Percentiles rank a stretch among this genome's conserved stretches.
phyloP scores from a whole-genome alignment of 495 filamentous ascomycete genomes.

The Lophium mytilinum region DNA sequence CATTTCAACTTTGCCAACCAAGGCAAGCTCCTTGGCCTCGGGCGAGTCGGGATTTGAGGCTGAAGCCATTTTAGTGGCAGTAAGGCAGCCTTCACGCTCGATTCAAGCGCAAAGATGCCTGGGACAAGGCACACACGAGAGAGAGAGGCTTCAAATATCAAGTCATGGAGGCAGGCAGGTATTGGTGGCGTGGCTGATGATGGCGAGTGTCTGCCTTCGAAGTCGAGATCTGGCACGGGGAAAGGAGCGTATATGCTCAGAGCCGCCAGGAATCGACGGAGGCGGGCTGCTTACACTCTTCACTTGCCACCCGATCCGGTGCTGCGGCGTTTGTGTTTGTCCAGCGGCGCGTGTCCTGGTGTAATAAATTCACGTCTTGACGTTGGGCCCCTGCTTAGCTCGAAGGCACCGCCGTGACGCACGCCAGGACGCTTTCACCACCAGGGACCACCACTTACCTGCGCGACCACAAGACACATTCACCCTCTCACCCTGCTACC shows the following conservation, averaged over 20 bases:
- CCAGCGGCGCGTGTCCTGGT: no score
- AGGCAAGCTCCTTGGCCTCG: slow-evolving; percentile 70
- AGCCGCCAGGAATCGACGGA: not conserved
- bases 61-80: not conserved
- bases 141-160: not conserved
- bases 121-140: not conserved
- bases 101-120: not conserved
- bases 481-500: no score
- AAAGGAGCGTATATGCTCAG: not conserved
- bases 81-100: not conserved
- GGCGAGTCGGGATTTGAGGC: slow-evolving; percentile 16
- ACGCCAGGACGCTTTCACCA: no score
- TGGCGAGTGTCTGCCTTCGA: not conserved
- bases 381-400: no score
- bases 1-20: slow-evolving; percentile 86
- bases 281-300: not conserved
- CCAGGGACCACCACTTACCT: no score
- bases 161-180: slow-evolving; percentile 16
- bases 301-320: not conserved
- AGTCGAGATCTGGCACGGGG: not conserved
- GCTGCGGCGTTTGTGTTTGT: no score
- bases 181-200: slow-evolving; percentile 12
- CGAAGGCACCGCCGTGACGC: no score
- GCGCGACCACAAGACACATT: no score
- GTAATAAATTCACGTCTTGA: no score